Evolutionary conservation across 257 asterid genomes (phyloP).

Genomic region (Primulina eburnea): DNA sequence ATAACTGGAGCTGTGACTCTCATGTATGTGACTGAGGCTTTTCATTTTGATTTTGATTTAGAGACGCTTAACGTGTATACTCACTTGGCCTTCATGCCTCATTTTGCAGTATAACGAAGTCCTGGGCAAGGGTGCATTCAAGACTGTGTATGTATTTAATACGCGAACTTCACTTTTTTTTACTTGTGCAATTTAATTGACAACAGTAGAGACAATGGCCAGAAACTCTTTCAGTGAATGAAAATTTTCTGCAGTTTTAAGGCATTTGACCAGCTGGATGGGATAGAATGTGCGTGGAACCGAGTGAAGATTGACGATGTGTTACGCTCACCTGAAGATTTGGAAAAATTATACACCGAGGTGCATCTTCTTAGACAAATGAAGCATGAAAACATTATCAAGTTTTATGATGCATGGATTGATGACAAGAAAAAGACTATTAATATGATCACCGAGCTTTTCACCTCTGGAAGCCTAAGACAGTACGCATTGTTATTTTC

Average conservation of each 20-base stretch:
- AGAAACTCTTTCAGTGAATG: not conserved
- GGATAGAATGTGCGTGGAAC: constrained; percentile 91
- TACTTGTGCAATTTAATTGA: constrained; percentile 5
- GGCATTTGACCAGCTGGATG: constrained; percentile 74
- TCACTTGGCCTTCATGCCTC: constrained; percentile 14
- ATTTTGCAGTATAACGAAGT: constrained; percentile 62
- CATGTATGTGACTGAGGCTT: not conserved
- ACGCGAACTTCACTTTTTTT: not conserved
- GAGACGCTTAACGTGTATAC: not conserved
- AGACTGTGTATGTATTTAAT: constrained; percentile 62
- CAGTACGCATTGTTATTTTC: constrained; percentile 51
- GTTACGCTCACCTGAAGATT: constrained; percentile 58
- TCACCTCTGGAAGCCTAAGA: constrained; percentile 81
- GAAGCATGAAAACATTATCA: constrained; percentile 62
- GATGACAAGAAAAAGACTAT: constrained; percentile 76
- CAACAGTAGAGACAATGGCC: not conserved
- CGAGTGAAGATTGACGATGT: constrained; percentile 58
- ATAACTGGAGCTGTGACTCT: not conserved
- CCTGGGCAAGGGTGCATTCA: constrained; percentile 83
- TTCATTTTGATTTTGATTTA: not conserved
- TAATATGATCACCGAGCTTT: constrained; percentile 88
- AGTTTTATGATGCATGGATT: constrained; percentile 53
- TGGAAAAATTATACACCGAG: constrained; percentile 72
- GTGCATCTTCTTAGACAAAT: constrained; percentile 66
- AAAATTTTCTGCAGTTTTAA: constrained; percentile 44